Evolutionary conservation across 2,329 filamentous ascomycete species (phyloP), one percentile per base, ranked within the genome.

Genomic region (Aspergillus felis): DNA sequence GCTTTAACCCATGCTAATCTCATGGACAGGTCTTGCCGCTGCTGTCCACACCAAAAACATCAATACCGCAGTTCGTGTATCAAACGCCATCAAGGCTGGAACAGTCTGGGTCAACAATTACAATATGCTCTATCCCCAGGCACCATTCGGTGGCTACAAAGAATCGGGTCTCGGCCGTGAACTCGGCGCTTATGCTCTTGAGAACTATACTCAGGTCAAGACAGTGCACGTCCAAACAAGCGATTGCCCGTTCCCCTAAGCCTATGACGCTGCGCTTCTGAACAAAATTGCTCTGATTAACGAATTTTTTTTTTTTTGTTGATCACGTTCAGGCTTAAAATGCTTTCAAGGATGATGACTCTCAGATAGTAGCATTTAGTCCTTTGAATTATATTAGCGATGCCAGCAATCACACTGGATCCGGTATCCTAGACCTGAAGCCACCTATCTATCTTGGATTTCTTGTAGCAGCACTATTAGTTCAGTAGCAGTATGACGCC

Each of bases 1-100:
- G 84, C 61, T 86, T 83, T 82, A 3, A 80, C 54, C 47, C 46
- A 51, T 84, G 60, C 84, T 82, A 72, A 80, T 75, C 54, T 69
- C 56, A 50, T 41, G 35, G 91, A 88, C 71, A 89, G 89, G 68
- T 58, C 83, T 94, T 28, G 90, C 89, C 54, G 88, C 89, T 25
- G 89, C 86, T 54, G 80, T 93, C 22, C 90, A 91, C 85, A 93
- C 90, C 29, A 83, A 77, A 61, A 87, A 91, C 73, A 78, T 92
- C 69, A 91, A 90, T 82, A 92, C 88, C 0, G 90, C 90, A 67
- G 84, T 94, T 68, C 83, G 89, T 41, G 87, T 92, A 3, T 86
- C 88, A 53, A 89, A 90, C 68, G 80, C 81, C 53, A 81, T 93
- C 62, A 82, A 85, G 61, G 87, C 89, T 1, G 91, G 91, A 68